Evolutionary conservation across 768 basidiomycete genomes (phyloP).

Genomic region (Boletus sp.): DNA sequence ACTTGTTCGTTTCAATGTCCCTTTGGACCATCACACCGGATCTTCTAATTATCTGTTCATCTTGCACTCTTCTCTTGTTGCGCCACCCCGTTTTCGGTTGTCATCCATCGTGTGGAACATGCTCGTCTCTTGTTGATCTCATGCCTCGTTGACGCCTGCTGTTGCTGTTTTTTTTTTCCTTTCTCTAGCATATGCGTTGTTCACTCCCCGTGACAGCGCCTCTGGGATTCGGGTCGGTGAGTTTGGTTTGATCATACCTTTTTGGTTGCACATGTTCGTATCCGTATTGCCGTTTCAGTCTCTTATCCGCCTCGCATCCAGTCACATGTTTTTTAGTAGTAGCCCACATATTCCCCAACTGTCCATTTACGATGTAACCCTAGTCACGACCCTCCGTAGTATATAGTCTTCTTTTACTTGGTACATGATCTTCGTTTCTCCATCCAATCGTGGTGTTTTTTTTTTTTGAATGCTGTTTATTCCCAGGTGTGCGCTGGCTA

Average conservation of each 20-base stretch:
- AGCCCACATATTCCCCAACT: conserved; percentile 26
- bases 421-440: conserved; percentile 1
- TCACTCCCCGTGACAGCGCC: conserved; percentile 6
- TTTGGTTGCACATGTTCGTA: conserved; percentile 16
- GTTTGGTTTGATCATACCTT: conserved; percentile 22
- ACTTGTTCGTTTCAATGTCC: background rate
- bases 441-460: too few species aligned
- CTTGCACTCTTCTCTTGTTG: conserved; percentile 19
- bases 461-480: conserved; percentile 6
- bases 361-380: conserved; percentile 34
- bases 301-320: conserved; percentile 18
- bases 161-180: conserved; percentile 8
- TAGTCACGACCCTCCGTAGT: conserved; percentile 30
- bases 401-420: conserved; percentile 27
- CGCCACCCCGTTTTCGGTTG: conserved; percentile 15
- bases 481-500: conserved; percentile 14
- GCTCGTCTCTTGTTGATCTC: conserved; percentile 17
- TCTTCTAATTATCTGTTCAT: conserved; percentile 23
- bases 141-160: conserved; percentile 5
- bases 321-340: conserved; percentile 24
- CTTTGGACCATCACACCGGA: conserved; percentile 14
- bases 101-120: conserved; percentile 17
- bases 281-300: conserved; percentile 3
- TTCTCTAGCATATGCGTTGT: conserved; percentile 18
- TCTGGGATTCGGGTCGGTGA: conserved; percentile 11